These are phyloP conservation scores for Neurospora sp. DNA, from an alignment of 495 filamentous ascomycete species.

Conservation along the genomic window DNA sequence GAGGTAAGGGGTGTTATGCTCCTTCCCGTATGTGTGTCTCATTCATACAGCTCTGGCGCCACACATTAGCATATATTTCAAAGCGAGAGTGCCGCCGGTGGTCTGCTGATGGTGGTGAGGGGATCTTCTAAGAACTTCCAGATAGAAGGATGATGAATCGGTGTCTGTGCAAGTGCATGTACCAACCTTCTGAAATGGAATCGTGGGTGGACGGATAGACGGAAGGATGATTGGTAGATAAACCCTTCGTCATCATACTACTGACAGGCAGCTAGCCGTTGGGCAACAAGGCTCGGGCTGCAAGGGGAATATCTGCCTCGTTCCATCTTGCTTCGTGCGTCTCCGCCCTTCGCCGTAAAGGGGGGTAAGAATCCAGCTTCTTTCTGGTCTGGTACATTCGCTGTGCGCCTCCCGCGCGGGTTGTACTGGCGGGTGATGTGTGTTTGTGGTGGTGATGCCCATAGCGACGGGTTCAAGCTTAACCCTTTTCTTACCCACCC, in stretches of 20 bases:
- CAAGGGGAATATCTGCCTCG: not conserved
- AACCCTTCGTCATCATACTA: not conserved
- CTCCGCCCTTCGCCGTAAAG: not conserved
- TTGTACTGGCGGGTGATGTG: not conserved
- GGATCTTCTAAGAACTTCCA: not conserved
- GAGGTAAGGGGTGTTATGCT: not conserved
- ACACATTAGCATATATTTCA: not conserved
- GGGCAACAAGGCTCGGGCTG: not conserved
- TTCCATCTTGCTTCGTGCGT: not conserved
- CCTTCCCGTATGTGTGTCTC: not conserved
- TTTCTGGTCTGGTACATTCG: not conserved
- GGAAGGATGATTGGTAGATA: not conserved
- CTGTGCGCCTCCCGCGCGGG: not conserved
- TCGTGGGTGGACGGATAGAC: not conserved
- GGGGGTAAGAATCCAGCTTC: not conserved
- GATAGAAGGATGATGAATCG: not conserved
- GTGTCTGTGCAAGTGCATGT: not conserved
- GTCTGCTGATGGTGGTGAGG: not conserved
- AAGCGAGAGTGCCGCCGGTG: not conserved
- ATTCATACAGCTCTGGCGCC: not conserved
- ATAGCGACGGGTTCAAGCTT: not conserved
- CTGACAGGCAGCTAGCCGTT: not conserved
- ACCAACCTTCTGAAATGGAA: not conserved
- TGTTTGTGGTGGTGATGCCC: not conserved
- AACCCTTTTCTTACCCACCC: not conserved